These are phyloP conservation scores for Begonia fuchsioides DNA, from an alignment of 306 rosid genomes.

Conservation along the genomic window DNA sequence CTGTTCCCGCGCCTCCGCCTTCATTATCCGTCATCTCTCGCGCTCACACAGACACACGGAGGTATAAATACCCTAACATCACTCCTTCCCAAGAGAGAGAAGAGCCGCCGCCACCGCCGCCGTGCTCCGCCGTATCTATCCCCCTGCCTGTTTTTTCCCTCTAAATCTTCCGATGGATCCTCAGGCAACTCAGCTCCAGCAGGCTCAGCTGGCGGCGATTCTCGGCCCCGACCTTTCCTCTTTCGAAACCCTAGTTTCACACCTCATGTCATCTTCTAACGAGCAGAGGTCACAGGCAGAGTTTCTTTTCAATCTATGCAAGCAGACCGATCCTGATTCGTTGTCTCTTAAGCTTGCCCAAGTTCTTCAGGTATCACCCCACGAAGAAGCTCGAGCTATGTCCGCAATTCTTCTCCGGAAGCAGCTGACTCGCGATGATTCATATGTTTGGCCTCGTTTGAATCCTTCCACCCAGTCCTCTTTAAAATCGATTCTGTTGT, in stretches of 20 bases:
- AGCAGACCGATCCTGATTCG: conserved; percentile 79
- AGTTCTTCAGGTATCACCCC: conserved; percentile 62
- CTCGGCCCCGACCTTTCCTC: conserved; percentile 74
- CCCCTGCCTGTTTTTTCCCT: conserved; percentile 2
- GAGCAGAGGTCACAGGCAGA: conserved; percentile 87
- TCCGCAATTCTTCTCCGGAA: conserved; percentile 90
- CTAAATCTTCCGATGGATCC: conserved; percentile 37
- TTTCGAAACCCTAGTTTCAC: conserved; percentile 75
- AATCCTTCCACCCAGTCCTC: conserved; percentile 39
- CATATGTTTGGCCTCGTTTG: conserved; percentile 85
- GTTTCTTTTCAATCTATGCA: conserved; percentile 78
- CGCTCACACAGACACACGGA: too few species aligned
- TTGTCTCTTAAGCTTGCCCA: conserved; percentile 73
- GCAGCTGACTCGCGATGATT: conserved; percentile 85
- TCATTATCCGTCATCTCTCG: too few species aligned
- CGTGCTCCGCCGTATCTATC: background rate
- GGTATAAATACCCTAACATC: too few species aligned
- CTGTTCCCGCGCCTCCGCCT: background rate
- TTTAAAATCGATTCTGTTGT: conserved; percentile 57
- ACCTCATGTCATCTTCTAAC: conserved; percentile 81
- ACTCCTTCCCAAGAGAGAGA: too few species aligned
- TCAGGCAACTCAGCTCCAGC: conserved; percentile 71
- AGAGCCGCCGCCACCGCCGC: background rate
- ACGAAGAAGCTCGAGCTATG: conserved; percentile 78
- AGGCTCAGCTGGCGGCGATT: conserved; percentile 66